Conservation (phyloP, 805 yeast genomes). For the Metschnikowia corniflorae region DNA sequence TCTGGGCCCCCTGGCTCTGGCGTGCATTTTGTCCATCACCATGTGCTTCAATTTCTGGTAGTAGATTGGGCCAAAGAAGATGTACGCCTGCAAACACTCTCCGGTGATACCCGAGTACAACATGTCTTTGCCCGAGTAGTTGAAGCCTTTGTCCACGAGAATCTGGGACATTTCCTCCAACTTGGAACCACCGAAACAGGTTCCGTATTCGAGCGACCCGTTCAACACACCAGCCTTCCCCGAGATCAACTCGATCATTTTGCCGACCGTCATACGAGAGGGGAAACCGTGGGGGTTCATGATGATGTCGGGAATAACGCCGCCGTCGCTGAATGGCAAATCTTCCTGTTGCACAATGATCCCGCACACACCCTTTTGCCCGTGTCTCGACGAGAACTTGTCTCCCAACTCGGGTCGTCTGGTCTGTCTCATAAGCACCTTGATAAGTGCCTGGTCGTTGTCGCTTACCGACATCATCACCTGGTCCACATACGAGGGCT, state of each 20-base stretch:
- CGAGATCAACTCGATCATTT: conserved; percentile 92
- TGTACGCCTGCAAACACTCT: conserved; percentile 94
- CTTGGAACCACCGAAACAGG: conserved; percentile 98
- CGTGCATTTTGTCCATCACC: conserved; percentile 99
- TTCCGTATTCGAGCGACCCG: conserved; percentile 91
- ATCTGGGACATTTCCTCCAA: conserved; percentile 92
- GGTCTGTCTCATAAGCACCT: conserved; percentile 89
- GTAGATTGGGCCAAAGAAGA: conserved; percentile 97
- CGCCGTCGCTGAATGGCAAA: conserved; percentile 90
- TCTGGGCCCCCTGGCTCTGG: conserved; percentile 98
- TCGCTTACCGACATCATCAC: conserved; percentile 97
- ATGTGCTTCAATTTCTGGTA: conserved; percentile 97
- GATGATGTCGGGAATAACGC: conserved; percentile 90
- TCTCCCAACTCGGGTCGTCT: conserved; percentile 98
- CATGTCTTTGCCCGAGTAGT: conserved; percentile 96
- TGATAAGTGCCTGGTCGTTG: conserved; percentile 89
- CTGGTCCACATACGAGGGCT: conserved; percentile 91
- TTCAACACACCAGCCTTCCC: conserved; percentile 97
- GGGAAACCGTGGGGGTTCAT: conserved; percentile 99
- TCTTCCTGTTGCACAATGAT: conserved; percentile 96
- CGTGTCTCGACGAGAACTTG: conserved; percentile 88
- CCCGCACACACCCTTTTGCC: conserved; percentile 99
- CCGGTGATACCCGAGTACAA: conserved; percentile 96
- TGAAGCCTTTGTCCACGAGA: conserved; percentile 86
- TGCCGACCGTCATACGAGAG: conserved; percentile 99